A percentile compares a stretch with the other conserved stretches of the same genome.
phyloP scores from a whole-genome alignment of 1,284 basidiomycete genomes.

The Earliella scabrosa region DNA sequence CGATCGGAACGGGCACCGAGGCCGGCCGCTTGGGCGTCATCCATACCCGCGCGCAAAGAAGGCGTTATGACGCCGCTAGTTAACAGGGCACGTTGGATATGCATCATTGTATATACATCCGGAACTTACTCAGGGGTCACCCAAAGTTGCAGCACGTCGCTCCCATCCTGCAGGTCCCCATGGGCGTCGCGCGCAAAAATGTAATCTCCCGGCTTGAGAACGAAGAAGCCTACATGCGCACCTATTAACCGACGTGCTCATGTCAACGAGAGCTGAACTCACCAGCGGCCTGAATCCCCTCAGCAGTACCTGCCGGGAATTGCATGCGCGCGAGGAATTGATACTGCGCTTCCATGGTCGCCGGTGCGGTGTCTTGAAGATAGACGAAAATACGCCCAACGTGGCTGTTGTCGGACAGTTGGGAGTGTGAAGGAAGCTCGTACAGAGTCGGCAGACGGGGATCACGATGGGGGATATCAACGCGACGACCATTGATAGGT shows the following conservation, averaged over 20 bases:
- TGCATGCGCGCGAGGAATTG: not conserved
- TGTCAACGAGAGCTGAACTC: too few relatives aligned
- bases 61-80: not conserved
- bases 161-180: not conserved
- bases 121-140: not conserved
- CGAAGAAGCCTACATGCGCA: not conserved
- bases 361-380: not conserved
- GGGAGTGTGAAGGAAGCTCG: too few relatives aligned
- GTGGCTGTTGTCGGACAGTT: too few relatives aligned
- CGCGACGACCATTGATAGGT: too few relatives aligned
- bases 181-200: not conserved
- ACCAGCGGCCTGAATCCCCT: not conserved
- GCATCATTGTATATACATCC: not conserved
- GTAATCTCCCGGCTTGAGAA: not conserved
- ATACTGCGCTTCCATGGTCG: not conserved
- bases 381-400: not conserved
- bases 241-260: too few relatives aligned
- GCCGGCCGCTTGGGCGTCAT: too few relatives aligned
- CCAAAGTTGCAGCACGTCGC: not conserved
- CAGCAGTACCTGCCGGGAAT: not conserved
- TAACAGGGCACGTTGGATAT: too few relatives aligned
- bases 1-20: not conserved
- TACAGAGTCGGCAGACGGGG: too few relatives aligned
- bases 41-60: not conserved
- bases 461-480: too few relatives aligned